phyloP scores from a whole-genome alignment of 2,329 filamentous ascomycete genomes.

The Polychaeton citri region DNA sequence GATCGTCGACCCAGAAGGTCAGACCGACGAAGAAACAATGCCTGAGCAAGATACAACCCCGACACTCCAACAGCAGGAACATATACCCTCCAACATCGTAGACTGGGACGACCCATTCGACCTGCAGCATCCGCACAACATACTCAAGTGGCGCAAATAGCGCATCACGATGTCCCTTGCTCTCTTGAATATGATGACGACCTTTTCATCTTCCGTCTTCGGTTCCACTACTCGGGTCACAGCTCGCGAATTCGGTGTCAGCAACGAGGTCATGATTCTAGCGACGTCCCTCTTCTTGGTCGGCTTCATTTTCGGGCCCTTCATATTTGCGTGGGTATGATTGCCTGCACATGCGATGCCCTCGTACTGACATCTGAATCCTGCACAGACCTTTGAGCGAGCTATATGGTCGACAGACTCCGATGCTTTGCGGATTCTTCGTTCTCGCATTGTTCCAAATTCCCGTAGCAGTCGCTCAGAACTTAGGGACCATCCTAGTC shows the following conservation, averaged over 20 bases:
- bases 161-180: conserved; percentile 4
- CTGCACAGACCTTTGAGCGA: conserved; percentile 40
- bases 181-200: conserved; percentile 59
- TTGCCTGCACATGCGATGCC: conserved; percentile 1
- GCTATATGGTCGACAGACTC: conserved; percentile 37
- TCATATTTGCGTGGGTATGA: conserved; percentile 5
- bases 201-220: conserved; percentile 37
- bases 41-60: no score
- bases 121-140: conserved; percentile 22
- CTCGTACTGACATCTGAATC: no score
- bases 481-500: conserved; percentile 41
- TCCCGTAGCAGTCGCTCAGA: conserved; percentile 40
- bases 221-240: conserved; percentile 8
- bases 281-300: conserved; percentile 13
- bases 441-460: conserved; percentile 43
- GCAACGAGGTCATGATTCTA: conserved; percentile 13
- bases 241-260: conserved; percentile 10
- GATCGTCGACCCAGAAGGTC: no score
- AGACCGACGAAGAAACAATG: no score
- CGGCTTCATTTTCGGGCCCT: conserved; percentile 11
- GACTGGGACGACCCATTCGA: conserved; percentile 60
- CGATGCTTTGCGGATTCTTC: conserved; percentile 35
- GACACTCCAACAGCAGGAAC: no score
- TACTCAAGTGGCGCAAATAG: conserved; percentile 5
- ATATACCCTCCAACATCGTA: conserved; percentile 41